A percentile compares a stretch with the other conserved stretches of the same genome.
Evolutionary conservation across 352 stramenopile species (phyloP).

Genomic region (Peronospora belbahrii): DNA sequence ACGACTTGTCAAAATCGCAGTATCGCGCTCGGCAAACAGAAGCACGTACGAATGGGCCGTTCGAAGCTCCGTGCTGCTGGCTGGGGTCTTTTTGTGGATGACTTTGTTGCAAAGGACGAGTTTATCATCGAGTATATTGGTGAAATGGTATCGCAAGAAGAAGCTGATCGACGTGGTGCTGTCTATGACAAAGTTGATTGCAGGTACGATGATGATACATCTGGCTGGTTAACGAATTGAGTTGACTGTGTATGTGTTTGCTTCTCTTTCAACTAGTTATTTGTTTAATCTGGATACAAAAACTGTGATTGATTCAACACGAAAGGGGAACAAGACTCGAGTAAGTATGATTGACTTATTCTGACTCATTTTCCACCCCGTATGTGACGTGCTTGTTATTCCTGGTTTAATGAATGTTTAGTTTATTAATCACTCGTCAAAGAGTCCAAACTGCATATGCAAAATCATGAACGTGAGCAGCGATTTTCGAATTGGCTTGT

Average conservation of each 20-base stretch:
- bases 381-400: not conserved
- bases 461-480: conserved; percentile 90
- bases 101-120: conserved; percentile 85
- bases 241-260: conserved; percentile 1
- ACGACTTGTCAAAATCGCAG: conserved; percentile 66
- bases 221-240: too few species aligned
- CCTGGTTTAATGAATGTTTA: conserved; percentile 8
- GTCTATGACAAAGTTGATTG: conserved; percentile 87
- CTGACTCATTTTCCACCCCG: too few species aligned
- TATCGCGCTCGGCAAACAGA: conserved; percentile 40
- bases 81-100: conserved; percentile 89
- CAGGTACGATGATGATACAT: conserved; percentile 29
- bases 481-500: conserved; percentile 90
- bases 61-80: conserved; percentile 77
- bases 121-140: conserved; percentile 94
- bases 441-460: conserved; percentile 81
- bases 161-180: conserved; percentile 81
- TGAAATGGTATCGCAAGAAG: conserved; percentile 88
- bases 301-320: conserved; percentile 88
- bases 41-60: conserved; percentile 66
- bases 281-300: conserved; percentile 92
- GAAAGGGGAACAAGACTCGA: conserved; percentile 92
- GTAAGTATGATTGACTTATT: conserved; percentile 37
- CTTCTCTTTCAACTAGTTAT: conserved; percentile 61
- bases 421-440: conserved; percentile 86